Percentiles rank a stretch among this genome's conserved stretches.
These are phyloP conservation scores for Penicillium pulvis DNA, from an alignment of 495 filamentous ascomycete species.

Conservation along the genomic window DNA sequence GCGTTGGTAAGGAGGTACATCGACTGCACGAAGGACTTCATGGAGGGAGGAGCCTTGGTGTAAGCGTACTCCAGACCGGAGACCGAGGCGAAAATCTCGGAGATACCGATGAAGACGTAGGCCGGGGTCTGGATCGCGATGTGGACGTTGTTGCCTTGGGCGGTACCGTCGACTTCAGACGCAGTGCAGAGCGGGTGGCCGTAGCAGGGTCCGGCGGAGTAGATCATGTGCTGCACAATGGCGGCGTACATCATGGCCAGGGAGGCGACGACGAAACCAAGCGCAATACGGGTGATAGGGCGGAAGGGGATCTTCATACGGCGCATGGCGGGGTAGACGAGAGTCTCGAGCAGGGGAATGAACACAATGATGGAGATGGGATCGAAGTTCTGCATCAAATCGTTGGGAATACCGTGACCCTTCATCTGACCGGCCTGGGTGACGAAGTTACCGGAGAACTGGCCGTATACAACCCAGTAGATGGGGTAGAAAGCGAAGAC, in stretches of 20 bases:
- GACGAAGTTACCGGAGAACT: constrained; percentile 61
- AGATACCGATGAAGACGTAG: constrained; percentile 71
- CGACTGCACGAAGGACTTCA: constrained; percentile 78
- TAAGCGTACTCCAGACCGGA: constrained; percentile 76
- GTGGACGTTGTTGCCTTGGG: constrained; percentile 53
- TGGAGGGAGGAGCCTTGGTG: constrained; percentile 79
- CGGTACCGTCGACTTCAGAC: constrained; percentile 32
- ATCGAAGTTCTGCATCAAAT: constrained; percentile 77
- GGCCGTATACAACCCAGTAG: constrained; percentile 63
- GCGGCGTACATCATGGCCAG: constrained; percentile 67
- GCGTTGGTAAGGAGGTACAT: constrained; percentile 75
- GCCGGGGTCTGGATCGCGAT: constrained; percentile 70
- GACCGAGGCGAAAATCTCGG: constrained; percentile 75
- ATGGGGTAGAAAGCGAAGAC: constrained; percentile 63
- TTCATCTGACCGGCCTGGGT: constrained; percentile 58
- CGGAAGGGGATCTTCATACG: constrained; percentile 65
- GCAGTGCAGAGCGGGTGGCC: constrained; percentile 37
- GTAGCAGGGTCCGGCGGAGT: constrained; percentile 58
- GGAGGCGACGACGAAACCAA: constrained; percentile 67
- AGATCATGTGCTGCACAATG: constrained; percentile 72
- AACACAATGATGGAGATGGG: constrained; percentile 72
- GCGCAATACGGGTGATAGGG: constrained; percentile 73
- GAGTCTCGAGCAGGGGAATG: constrained; percentile 67
- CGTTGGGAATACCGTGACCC: constrained; percentile 65
- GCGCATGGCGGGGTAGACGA: constrained; percentile 69